These are phyloP conservation scores for Boletus pseudopeckii DNA, from an alignment of 768 basidiomycete species.

Conservation along the genomic window DNA sequence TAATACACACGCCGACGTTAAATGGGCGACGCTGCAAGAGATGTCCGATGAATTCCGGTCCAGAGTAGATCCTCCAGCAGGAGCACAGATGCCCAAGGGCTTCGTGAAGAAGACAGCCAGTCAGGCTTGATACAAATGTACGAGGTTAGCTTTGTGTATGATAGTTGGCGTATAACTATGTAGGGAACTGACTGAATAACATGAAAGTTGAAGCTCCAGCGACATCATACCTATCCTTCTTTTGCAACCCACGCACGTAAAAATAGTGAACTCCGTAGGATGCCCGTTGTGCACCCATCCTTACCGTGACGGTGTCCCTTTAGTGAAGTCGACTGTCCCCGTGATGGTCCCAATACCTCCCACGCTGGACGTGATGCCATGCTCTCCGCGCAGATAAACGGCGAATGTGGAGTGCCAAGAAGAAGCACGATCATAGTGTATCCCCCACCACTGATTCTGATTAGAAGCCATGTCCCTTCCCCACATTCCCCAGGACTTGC, in stretches of 20 bases:
- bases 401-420: background rate
- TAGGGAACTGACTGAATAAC: background rate
- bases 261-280: slow-evolving; percentile 2
- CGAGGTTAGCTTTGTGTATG: slow-evolving; percentile 4
- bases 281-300: background rate
- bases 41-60: slow-evolving; percentile 62
- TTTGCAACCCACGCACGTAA: background rate
- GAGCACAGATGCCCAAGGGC: slow-evolving; percentile 56
- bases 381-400: slow-evolving; percentile 13
- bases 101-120: slow-evolving; percentile 12
- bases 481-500: slow-evolving; percentile 60
- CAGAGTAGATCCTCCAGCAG: slow-evolving; percentile 44
- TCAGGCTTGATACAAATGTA: background rate
- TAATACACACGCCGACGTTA: slow-evolving; percentile 62
- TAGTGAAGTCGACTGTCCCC: background rate
- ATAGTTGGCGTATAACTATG: background rate
- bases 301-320: background rate
- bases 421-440: background rate
- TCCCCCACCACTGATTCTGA: background rate
- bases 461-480: slow-evolving; percentile 6
- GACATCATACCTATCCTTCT: background rate
- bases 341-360: slow-evolving; percentile 3
- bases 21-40: slow-evolving; percentile 69
- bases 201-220: background rate
- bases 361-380: background rate